A percentile compares a stretch with the other conserved stretches of the same genome.
Evolutionary conservation across 306 rosid genomes (phyloP).

Genomic region (Amphicarpaea edgeworthii): DNA sequence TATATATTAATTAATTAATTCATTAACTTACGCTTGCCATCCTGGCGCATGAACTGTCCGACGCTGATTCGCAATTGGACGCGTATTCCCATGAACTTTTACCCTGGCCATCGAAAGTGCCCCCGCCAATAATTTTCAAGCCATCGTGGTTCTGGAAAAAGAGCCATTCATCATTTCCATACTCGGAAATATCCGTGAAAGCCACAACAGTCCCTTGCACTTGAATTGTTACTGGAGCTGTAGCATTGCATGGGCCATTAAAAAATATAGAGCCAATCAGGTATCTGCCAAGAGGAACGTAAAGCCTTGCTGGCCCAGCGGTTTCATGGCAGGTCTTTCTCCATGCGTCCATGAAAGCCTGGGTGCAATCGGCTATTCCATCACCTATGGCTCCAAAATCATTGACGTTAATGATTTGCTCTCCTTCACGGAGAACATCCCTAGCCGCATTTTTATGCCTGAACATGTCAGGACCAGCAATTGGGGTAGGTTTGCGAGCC

Average conservation of each 20-base stretch:
- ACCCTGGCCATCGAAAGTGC: slow-evolving; percentile 82
- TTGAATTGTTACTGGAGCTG: slow-evolving; percentile 60
- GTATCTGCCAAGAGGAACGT: slow-evolving; percentile 65
- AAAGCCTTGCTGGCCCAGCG: slow-evolving; percentile 51
- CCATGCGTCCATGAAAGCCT: slow-evolving; percentile 79
- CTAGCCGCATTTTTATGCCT: slow-evolving; percentile 5
- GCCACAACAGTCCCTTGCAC: slow-evolving; percentile 65
- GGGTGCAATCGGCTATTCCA: slow-evolving; percentile 57
- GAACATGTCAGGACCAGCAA: slow-evolving; percentile 47
- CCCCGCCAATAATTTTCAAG: slow-evolving; percentile 66
- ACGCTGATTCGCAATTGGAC: slow-evolving; percentile 44
- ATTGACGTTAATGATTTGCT: slow-evolving; percentile 52
- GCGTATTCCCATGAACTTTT: slow-evolving; percentile 53
- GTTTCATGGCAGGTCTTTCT: slow-evolving; percentile 56
- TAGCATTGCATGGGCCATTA: slow-evolving; percentile 69
- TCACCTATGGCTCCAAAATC: slow-evolving; percentile 62
- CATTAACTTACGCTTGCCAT: slow-evolving; percentile 83
- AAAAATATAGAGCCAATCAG: slow-evolving; percentile 58
- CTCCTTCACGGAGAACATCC: slow-evolving; percentile 50
- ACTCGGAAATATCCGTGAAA: slow-evolving; percentile 57
- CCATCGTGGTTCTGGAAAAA: slow-evolving; percentile 58
- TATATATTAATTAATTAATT: too few relatives aligned
- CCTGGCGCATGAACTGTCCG: slow-evolving; percentile 31
- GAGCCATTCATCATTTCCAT: slow-evolving; percentile 62
- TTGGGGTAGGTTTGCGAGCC: neutral